These are phyloP conservation scores for Tetrastigma voinierianum DNA, from an alignment of 164 flowering plant species.

Conservation along the genomic window DNA sequence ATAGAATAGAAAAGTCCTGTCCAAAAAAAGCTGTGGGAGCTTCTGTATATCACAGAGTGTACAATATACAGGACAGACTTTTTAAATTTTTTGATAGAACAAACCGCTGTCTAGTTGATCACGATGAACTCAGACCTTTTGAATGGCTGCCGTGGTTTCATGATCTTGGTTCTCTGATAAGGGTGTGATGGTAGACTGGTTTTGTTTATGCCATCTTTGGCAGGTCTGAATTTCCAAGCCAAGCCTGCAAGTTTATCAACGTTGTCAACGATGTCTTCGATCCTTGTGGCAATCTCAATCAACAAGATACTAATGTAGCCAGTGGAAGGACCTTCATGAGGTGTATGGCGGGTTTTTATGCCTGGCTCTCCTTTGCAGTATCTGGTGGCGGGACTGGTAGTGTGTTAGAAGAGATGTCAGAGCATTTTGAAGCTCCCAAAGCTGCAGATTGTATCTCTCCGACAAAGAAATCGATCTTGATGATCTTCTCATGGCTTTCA, in stretches of 20 bases:
- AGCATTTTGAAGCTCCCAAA: slow-evolving; percentile 44
- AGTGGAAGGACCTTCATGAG: slow-evolving; percentile 58
- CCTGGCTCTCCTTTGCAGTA: slow-evolving; percentile 8
- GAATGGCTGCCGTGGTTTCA: slow-evolving; percentile 32
- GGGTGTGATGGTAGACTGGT: slow-evolving; percentile 17
- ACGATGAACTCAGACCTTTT: slow-evolving; percentile 34
- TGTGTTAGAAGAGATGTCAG: slow-evolving; percentile 30
- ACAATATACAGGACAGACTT: too few relatives aligned
- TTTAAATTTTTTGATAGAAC: too few relatives aligned
- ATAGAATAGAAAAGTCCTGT: too few relatives aligned
- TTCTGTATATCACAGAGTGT: too few relatives aligned
- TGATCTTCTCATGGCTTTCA: slow-evolving; percentile 53
- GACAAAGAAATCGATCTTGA: slow-evolving; percentile 32
- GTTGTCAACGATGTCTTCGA: slow-evolving; percentile 36
- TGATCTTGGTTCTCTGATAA: slow-evolving; percentile 24
- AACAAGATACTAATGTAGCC: slow-evolving; percentile 54
- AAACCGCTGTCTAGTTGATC: not conserved
- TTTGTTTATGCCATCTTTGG: slow-evolving; percentile 23
- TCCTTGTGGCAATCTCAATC: slow-evolving; percentile 55
- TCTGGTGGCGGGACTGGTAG: slow-evolving; percentile 3
- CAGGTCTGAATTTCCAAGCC: slow-evolving; percentile 50
- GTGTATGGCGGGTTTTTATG: slow-evolving; percentile 1
- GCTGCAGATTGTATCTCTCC: slow-evolving; percentile 52
- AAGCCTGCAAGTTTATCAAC: slow-evolving; percentile 46
- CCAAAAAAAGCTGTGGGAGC: too few relatives aligned